phyloP scores from a whole-genome alignment of 768 basidiomycete species.

The Zangia roseola region DNA sequence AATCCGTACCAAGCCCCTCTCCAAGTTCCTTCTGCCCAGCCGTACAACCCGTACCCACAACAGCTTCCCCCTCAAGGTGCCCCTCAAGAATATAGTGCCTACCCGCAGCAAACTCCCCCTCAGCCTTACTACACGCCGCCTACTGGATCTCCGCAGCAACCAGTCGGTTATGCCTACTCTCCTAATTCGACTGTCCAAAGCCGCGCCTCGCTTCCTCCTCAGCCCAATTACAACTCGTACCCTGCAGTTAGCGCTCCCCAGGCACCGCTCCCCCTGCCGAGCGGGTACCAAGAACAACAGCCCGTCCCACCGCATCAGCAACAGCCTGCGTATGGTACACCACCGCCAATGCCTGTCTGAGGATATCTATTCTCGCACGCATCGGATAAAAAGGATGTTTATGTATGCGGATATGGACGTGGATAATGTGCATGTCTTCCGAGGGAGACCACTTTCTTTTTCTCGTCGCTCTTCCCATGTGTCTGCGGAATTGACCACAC shows the following conservation, averaged over 20 bases:
- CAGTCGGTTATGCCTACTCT: slow-evolving; percentile 6
- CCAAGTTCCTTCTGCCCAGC: not conserved
- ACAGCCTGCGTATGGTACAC: slow-evolving; percentile 1
- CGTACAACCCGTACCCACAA: slow-evolving; percentile 2
- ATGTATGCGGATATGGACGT: too few species aligned
- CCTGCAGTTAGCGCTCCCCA: slow-evolving; percentile 12
- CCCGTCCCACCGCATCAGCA: not conserved
- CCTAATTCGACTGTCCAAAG: not conserved
- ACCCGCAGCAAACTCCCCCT: not conserved
- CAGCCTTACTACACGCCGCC: slow-evolving; percentile 6
- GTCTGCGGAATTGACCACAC: too few species aligned
- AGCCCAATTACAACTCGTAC: slow-evolving; percentile 15
- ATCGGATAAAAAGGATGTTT: too few species aligned
- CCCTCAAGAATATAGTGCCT: not conserved
- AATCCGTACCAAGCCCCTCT: slow-evolving; percentile 2
- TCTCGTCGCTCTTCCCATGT: too few species aligned
- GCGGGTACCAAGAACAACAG: slow-evolving; percentile 12
- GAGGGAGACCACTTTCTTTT: too few species aligned
- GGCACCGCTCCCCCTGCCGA: slow-evolving; percentile 3
- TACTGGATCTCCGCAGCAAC: slow-evolving; percentile 1
- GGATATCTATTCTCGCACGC: not conserved
- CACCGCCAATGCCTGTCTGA: slow-evolving; percentile 1
- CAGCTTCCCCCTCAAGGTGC: too few species aligned
- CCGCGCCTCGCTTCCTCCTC: slow-evolving; percentile 10
- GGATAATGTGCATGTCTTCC: too few species aligned